A percentile compares a stretch with the other conserved stretches of the same genome.
Conservation (phyloP, 345 rosid genomes). For the Murraya paniculata region DNA sequence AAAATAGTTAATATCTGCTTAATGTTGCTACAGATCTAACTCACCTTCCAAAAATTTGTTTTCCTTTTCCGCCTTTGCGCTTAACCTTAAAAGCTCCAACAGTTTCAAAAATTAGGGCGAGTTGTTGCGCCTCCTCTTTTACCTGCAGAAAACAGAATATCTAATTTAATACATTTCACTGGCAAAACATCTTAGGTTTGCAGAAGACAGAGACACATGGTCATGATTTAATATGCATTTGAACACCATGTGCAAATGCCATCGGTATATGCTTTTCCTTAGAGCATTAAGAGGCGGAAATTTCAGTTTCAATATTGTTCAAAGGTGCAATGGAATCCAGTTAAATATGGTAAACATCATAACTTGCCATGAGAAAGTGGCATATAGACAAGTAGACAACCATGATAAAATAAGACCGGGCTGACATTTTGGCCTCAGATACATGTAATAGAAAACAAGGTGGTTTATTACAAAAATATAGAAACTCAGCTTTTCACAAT, state of each 20-base stretch:
- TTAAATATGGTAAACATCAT: background rate
- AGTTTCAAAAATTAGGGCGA: slow-evolving; percentile 76
- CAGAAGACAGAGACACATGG: background rate
- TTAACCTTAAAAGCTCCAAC: slow-evolving; percentile 94
- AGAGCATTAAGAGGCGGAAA: background rate
- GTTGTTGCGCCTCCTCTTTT: slow-evolving; percentile 89
- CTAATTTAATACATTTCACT: background rate
- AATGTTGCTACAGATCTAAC: slow-evolving; percentile 21
- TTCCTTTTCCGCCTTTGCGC: slow-evolving; percentile 93
- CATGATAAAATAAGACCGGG: background rate
- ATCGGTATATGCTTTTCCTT: background rate
- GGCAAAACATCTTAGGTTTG: background rate
- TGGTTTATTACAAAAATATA: background rate
- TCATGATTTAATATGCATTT: background rate
- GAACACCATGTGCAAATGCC: background rate
- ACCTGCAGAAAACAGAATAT: slow-evolving; percentile 46
- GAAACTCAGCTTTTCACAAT: too few relatives aligned
- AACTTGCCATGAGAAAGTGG: background rate
- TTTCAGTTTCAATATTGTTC: background rate
- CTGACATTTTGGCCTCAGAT: background rate
- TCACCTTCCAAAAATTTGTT: slow-evolving; percentile 85
- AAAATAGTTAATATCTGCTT: background rate
- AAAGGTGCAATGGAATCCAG: background rate
- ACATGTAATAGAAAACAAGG: background rate
- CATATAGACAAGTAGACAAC: background rate